Conservation (phyloP, 2,329 filamentous ascomycete genomes). For the Aureobasidium sp. region DNA sequence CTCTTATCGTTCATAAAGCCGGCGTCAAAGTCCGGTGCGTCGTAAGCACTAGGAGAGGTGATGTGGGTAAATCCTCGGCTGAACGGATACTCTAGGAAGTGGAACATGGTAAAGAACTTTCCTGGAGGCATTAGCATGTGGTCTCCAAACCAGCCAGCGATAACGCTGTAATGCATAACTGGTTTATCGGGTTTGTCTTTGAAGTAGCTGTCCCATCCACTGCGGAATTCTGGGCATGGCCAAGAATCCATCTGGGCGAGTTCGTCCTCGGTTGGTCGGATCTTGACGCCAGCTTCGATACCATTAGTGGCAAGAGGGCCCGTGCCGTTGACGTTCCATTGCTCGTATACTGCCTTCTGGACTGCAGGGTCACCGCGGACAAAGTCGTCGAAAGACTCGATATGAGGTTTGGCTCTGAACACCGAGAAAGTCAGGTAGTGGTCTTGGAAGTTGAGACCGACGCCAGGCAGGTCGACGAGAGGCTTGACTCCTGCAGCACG, state of each 20-base stretch:
- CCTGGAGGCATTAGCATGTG: slow-evolving; percentile 58
- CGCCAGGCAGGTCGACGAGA: slow-evolving; percentile 63
- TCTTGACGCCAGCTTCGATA: slow-evolving; percentile 74
- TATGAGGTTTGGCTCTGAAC: slow-evolving; percentile 65
- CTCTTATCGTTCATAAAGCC: slow-evolving; percentile 82
- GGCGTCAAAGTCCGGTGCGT: slow-evolving; percentile 32
- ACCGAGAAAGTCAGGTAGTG: slow-evolving; percentile 66
- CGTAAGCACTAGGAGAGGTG: slow-evolving; percentile 64
- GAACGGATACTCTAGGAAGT: slow-evolving; percentile 73
- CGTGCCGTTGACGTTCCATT: slow-evolving; percentile 74
- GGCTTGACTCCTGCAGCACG: slow-evolving; percentile 61
- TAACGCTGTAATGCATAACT: slow-evolving; percentile 68
- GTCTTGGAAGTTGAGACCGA: slow-evolving; percentile 71
- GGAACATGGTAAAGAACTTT: slow-evolving; percentile 80
- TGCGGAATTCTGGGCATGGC: slow-evolving; percentile 67
- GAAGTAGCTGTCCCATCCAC: slow-evolving; percentile 75
- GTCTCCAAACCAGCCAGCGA: slow-evolving; percentile 34
- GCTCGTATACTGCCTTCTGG: slow-evolving; percentile 66
- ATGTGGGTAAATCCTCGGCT: slow-evolving; percentile 67
- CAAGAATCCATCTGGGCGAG: slow-evolving; percentile 62
- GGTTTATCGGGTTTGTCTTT: slow-evolving; percentile 74
- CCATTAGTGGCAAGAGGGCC: slow-evolving; percentile 68
- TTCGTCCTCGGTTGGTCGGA: slow-evolving; percentile 63
- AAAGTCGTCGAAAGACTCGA: slow-evolving; percentile 76
- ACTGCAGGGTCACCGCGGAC: slow-evolving; percentile 64